Evolutionary conservation across 768 basidiomycete species (phyloP).

Genomic region (Leccinum incarnatum): DNA sequence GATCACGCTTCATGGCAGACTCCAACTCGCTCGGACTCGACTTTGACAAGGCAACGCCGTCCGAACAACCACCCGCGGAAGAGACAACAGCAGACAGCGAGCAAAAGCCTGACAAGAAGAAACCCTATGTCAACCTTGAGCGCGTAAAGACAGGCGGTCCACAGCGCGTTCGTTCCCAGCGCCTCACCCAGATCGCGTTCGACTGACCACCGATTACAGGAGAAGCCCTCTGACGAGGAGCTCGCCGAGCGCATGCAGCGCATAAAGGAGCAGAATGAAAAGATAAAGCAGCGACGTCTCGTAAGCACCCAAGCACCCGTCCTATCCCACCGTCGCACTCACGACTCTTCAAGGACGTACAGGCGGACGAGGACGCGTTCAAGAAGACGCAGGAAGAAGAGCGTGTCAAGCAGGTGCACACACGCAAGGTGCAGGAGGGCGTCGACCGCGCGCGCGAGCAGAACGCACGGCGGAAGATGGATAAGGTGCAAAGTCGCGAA

Average conservation of each 20-base stretch:
- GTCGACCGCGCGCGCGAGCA: constrained; percentile 72
- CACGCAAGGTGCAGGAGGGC: constrained; percentile 64
- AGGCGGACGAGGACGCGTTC: constrained; percentile 80
- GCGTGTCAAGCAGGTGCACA: constrained; percentile 52
- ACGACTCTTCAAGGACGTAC: constrained; percentile 54
- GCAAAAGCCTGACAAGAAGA: constrained; percentile 50
- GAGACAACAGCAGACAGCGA: constrained; percentile 10
- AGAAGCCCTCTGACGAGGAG: constrained; percentile 66
- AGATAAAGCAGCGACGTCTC: constrained; percentile 66
- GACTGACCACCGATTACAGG: constrained; percentile 40
- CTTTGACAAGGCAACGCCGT: constrained; percentile 43
- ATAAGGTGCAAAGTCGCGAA: constrained; percentile 74
- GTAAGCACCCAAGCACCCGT: constrained; percentile 36
- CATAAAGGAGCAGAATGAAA: constrained; percentile 71
- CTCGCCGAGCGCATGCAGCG: constrained; percentile 66
- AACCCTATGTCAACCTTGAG: constrained; percentile 78
- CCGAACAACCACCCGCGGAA: constrained; percentile 1
- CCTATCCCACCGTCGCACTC: background rate
- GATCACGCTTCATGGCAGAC: constrained; percentile 35
- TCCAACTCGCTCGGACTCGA: constrained; percentile 72
- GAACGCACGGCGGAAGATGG: constrained; percentile 78
- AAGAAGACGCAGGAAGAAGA: constrained; percentile 65
- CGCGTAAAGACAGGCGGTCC: constrained; percentile 81
- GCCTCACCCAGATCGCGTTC: background rate
- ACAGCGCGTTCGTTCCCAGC: constrained; percentile 50